A percentile compares a stretch with the other conserved stretches of the same genome.
Conservation (phyloP, 768 basidiomycete species). For the Psilocybe subaeruginosa region DNA sequence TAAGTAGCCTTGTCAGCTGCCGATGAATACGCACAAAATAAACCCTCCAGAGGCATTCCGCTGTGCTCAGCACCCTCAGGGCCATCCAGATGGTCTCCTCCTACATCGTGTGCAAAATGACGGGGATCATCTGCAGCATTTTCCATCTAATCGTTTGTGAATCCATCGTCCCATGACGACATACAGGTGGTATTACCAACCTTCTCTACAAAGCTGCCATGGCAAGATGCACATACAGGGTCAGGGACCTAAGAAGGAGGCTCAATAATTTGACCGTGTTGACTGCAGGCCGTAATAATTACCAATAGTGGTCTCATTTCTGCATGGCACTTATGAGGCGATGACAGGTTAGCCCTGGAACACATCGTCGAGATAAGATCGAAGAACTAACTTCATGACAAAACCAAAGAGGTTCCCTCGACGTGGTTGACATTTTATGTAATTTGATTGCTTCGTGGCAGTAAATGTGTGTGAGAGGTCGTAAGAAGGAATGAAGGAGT, state of each 20-base stretch:
- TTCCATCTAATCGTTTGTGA: slow-evolving; percentile 59
- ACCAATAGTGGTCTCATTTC: slow-evolving; percentile 92
- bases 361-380: not conserved
- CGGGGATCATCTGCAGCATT: slow-evolving; percentile 78
- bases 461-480: not conserved
- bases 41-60: slow-evolving; percentile 43
- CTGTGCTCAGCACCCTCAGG: slow-evolving; percentile 25
- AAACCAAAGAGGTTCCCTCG: slow-evolving; percentile 74
- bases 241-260: slow-evolving; percentile 62
- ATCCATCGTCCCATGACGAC: slow-evolving; percentile 13
- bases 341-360: slow-evolving; percentile 13
- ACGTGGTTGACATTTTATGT: slow-evolving; percentile 54
- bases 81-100: slow-evolving; percentile 22
- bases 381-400: slow-evolving; percentile 64
- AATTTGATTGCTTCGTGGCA: slow-evolving; percentile 15
- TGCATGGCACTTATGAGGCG: slow-evolving; percentile 68
- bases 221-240: slow-evolving; percentile 83
- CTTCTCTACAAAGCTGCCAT: slow-evolving; percentile 82
- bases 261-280: slow-evolving; percentile 6
- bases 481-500: slow-evolving; percentile 1
- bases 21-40: slow-evolving; percentile 46
- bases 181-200: slow-evolving; percentile 35
- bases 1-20: not conserved
- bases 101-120: slow-evolving; percentile 48
- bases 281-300: slow-evolving; percentile 4